These are phyloP conservation scores for Ophiostoma quercus DNA, from an alignment of 2,329 filamentous ascomycete genomes.

Conservation along the genomic window DNA sequence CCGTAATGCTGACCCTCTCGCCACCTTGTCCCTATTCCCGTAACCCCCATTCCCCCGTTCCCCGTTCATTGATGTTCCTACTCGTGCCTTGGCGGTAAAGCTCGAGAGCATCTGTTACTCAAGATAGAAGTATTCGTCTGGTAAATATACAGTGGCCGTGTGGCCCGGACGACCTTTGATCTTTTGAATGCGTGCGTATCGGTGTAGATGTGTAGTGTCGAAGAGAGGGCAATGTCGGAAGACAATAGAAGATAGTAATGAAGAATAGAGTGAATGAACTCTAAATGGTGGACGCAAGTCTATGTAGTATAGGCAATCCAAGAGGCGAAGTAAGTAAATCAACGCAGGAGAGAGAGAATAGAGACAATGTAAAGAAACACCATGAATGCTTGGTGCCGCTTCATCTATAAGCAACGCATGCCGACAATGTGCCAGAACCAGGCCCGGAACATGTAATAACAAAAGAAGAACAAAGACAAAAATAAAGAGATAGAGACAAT, in stretches of 20 bases:
- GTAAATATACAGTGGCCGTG: constrained; percentile 8
- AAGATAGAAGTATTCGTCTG: background rate
- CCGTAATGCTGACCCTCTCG: constrained; percentile 15
- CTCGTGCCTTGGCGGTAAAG: background rate
- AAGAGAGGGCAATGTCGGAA: background rate
- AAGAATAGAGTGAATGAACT: background rate
- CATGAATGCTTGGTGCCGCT: background rate
- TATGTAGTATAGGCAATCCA: background rate
- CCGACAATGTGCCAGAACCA: constrained; percentile 8
- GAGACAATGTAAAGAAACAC: background rate
- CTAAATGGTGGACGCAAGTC: background rate
- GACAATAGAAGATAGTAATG: background rate
- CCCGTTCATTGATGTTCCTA: constrained; percentile 11
- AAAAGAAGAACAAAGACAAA: background rate
- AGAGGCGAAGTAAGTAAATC: background rate
- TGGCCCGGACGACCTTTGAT: background rate
- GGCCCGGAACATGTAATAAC: constrained; percentile 17
- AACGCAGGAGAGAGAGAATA: background rate
- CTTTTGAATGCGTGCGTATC: background rate
- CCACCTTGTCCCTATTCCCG: background rate
- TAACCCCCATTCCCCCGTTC: no score
- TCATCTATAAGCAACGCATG: constrained; percentile 15
- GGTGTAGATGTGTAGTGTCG: background rate
- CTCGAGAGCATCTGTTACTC: background rate
- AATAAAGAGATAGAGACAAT: background rate